Percentiles rank a stretch among this genome's conserved stretches.
Evolutionary conservation across 106 monocot species (phyloP).

Genomic region (Acorus calamus): DNA sequence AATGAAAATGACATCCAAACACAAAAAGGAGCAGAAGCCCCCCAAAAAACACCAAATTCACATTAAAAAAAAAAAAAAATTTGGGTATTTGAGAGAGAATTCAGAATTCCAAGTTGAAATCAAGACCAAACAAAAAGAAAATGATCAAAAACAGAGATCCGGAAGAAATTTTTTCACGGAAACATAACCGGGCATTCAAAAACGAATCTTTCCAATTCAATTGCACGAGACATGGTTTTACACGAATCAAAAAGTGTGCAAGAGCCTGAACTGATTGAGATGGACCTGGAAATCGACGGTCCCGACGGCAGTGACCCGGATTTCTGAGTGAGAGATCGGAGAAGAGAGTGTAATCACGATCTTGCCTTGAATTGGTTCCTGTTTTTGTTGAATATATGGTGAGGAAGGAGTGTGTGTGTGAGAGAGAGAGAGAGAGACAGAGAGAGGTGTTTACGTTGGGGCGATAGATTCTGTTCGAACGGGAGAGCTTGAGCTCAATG

Average conservation of each 20-base stretch:
- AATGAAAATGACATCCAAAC: too few species aligned
- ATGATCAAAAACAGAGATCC: not conserved
- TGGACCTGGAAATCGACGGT: constrained; percentile 34
- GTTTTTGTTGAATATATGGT: not conserved
- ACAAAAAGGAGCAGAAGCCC: too few species aligned
- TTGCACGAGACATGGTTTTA: too few species aligned
- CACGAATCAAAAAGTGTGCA: too few species aligned
- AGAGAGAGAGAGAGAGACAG: not conserved
- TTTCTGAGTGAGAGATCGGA: constrained; percentile 27
- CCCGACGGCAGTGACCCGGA: constrained; percentile 22
- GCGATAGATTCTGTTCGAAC: constrained; percentile 25
- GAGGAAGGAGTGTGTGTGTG: not conserved
- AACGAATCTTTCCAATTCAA: too few species aligned
- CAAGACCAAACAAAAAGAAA: not conserved
- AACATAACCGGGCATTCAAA: too few species aligned
- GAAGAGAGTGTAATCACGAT: constrained; percentile 13
- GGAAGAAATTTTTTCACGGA: too few species aligned
- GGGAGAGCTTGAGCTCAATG: constrained; percentile 37
- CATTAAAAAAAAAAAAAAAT: too few species aligned
- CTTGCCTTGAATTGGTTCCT: constrained; percentile 37
- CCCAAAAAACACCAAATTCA: too few species aligned
- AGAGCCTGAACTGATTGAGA: too few species aligned
- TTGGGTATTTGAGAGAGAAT: too few species aligned
- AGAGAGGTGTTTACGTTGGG: constrained; percentile 15
- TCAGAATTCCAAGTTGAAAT: too few species aligned